Evolutionary conservation across 805 yeast genomes (phyloP), one percentile per base, ranked within the genome.

Genomic region (Candida gorgasii): DNA sequence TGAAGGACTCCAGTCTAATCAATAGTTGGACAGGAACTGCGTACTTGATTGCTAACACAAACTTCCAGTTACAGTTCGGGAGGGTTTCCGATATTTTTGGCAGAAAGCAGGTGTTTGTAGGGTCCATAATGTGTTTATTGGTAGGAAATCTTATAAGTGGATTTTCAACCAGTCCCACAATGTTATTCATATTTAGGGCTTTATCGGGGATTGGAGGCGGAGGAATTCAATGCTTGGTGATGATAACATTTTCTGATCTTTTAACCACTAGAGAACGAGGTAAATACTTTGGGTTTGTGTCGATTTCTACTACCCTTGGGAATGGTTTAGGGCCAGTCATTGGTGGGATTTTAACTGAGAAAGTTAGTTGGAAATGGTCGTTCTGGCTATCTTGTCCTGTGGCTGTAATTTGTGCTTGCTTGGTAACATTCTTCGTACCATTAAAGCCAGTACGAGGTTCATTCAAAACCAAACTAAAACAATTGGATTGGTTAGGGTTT

Each of bases 11-110:
- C 16, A 58, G 54, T 15, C 62, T 78, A 1, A 73, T 77, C 32
- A 66, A 75, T 28, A 44, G 40, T 22, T 85, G 92, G 90, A 81
- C 84, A 2, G 89, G 89, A 2, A 79, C 89, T 0, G 76, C 86
- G 0, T 82, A 83, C 43, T 66, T 86, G 28, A 62, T 86, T 18
- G 82, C 92, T 2, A 80, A 79, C 47, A 78, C 87, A 2, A 85
- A 86, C 2, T 82, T 84, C 58, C 90, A 84, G 59, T 89, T 89
- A 1, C 57, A 85, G 22, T 82, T 79, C 41, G 93, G 93, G 4
- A 76, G 83, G 42, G 65, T 84, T 29, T 76, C 85, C 31, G 93
- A 86, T 50, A 76, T 86, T 15, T 67, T 75, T 48, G 85, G 86
- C 4, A 62, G 86, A 38, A 72, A 72, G 42, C 59, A 63, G 8